Evolutionary conservation across 345 rosid genomes (phyloP), one percentile per base, ranked within the genome.

Genomic region (Salix udensis): DNA sequence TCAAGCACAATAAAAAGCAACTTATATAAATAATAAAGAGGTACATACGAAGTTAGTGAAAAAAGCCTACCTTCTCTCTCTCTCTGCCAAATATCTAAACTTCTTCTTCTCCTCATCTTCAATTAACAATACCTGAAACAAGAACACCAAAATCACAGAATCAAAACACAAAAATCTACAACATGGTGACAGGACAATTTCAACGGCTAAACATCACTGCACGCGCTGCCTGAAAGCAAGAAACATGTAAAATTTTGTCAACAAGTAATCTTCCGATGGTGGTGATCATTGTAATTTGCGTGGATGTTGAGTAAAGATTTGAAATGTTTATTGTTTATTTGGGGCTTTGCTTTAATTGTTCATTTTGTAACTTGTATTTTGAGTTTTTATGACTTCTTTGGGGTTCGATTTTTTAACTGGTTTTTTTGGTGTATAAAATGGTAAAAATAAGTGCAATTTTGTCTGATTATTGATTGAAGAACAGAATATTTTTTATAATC

Each of bases 31-130:
- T 1, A 34, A 5, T 4, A 34, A 30, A 30, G 0, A 30, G 31
- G 31, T 0, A 34, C 1, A 34, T 0, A 34, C 31, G 0, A 34
- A 34, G 5, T 34, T 4, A 34, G 36, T 34, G 4, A 30, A 5
- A 34, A 0, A 4, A 4, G 4, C 6, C 4, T 34, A 4, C 36
- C 36, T 34, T 0, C 0, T 34, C 0, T 34, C 36, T 34, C 6
- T 34, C 31, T 30, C 31, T 30, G 36, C 1, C 5, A 34, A 34
- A 30, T 30, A 30, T 30, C 31, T 0, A 30, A 30, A 30, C 31
- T 30, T 30, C 0, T 4, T 34, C 5, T 34, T 34, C 36, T 34
- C 31, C 36, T 34, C 36, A 34, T 34, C 36, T 34, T 34, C 36
- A 34, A 34, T 34, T 34, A 34, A 5, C 0, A 34, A 34, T 5